Evolutionary conservation across 257 asterid species (phyloP).

Genomic region (Sherardia arvensis): DNA sequence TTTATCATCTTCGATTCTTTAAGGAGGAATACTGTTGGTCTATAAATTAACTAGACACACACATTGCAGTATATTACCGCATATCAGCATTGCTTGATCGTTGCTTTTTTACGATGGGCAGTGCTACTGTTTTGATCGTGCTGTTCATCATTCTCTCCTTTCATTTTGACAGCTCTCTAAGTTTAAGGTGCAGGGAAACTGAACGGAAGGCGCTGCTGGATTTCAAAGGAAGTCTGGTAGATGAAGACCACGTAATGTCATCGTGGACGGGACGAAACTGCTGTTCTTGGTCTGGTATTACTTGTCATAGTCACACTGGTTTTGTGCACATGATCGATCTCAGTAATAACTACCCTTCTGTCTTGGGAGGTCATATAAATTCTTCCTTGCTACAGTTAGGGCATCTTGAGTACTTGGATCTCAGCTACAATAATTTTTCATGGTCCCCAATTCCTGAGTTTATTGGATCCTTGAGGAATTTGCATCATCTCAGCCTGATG

Average conservation of each 20-base stretch:
- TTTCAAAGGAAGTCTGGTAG: background rate
- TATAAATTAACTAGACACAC: too few relatives aligned
- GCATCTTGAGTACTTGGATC: background rate
- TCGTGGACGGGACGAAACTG: background rate
- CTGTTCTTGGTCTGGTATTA: background rate
- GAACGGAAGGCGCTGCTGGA: background rate
- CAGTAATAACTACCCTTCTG: background rate
- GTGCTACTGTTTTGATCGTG: too few relatives aligned
- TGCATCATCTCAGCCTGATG: background rate
- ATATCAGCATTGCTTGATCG: too few relatives aligned
- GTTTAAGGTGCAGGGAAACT: too few relatives aligned
- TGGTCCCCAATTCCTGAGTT: background rate
- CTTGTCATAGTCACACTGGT: slow-evolving; percentile 11
- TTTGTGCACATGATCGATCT: slow-evolving; percentile 13
- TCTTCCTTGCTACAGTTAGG: slow-evolving; percentile 10
- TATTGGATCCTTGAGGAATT: background rate
- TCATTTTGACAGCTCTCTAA: too few relatives aligned
- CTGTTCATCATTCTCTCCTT: too few relatives aligned
- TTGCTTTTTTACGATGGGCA: too few relatives aligned
- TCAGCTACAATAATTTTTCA: too few relatives aligned
- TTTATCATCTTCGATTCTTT: too few relatives aligned
- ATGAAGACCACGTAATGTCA: background rate
- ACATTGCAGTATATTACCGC: too few relatives aligned
- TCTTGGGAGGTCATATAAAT: slow-evolving; percentile 21
- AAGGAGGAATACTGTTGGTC: too few relatives aligned